phyloP scores from a whole-genome alignment of 2,329 filamentous ascomycete species.

The Beauveria australis region DNA sequence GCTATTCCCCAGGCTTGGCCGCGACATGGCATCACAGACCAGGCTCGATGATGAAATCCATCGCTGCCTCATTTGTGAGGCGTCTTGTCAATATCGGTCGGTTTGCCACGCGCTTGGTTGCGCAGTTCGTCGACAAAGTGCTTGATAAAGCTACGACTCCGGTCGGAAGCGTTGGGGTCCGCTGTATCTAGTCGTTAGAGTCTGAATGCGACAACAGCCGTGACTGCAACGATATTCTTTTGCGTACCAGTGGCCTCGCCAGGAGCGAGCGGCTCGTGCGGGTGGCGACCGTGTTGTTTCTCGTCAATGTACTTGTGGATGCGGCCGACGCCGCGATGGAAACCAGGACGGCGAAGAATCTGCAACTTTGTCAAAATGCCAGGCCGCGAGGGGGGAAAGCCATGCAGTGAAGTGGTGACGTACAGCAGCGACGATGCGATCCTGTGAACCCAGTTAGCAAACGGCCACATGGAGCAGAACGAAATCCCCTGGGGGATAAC shows the following conservation, averaged over 20 bases:
- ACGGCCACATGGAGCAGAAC: background rate
- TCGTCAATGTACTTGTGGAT: constrained; percentile 45
- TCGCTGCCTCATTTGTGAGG: constrained; percentile 18
- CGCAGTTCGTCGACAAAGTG: constrained; percentile 44
- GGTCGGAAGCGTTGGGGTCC: constrained; percentile 23
- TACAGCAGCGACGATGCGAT: constrained; percentile 27
- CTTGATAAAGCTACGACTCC: constrained; percentile 29
- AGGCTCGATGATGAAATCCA: background rate
- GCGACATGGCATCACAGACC: background rate
- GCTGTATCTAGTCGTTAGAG: constrained; percentile 14
- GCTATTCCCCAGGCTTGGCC: too few species aligned
- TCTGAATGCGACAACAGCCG: background rate
- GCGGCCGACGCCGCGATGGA: constrained; percentile 44
- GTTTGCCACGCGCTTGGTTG: constrained; percentile 40
- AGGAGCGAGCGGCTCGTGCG: constrained; percentile 40
- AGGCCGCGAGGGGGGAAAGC: background rate
- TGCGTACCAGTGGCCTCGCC: constrained; percentile 44
- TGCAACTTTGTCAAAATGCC: constrained; percentile 16
- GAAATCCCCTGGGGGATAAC: too few species aligned
- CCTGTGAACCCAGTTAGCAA: constrained; percentile 16
- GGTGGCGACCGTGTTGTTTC: constrained; percentile 38
- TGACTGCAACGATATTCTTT: background rate
- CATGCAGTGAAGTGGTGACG: background rate
- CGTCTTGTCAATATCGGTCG: constrained; percentile 27
- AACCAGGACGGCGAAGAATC: constrained; percentile 43